phyloP scores from a whole-genome alignment of 371 early-diverging fungal species.

The Lichtheimia hyalospora region DNA sequence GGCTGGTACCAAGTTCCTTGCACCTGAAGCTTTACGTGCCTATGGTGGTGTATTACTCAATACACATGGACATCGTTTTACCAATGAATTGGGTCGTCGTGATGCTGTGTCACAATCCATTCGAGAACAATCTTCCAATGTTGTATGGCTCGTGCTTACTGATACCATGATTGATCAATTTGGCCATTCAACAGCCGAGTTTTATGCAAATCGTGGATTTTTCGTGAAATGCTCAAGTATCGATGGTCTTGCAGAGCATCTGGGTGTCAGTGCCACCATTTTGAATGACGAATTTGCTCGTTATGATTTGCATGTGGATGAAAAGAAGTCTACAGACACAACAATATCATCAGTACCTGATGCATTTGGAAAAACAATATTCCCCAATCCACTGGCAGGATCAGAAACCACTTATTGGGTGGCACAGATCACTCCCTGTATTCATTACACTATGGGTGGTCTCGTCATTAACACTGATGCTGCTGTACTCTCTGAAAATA shows the following conservation, averaged over 20 bases:
- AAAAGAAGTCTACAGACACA: conserved; percentile 22
- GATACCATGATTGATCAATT: conserved; percentile 52
- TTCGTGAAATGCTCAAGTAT: conserved; percentile 54
- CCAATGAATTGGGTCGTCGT: conserved; percentile 69
- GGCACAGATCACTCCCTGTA: conserved; percentile 70
- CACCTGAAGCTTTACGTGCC: conserved; percentile 86
- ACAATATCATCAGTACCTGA: conserved; percentile 17
- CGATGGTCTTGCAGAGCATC: conserved; percentile 54
- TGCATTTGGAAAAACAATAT: conserved; percentile 68
- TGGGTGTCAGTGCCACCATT: conserved; percentile 43
- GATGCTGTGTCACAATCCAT: conserved; percentile 60
- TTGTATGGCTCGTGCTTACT: conserved; percentile 56
- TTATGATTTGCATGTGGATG: conserved; percentile 51
- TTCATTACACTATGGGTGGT: conserved; percentile 92
- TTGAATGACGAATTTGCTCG: conserved; percentile 56
- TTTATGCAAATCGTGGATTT: conserved; percentile 62
- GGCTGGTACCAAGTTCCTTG: conserved; percentile 61
- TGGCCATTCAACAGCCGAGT: conserved; percentile 58
- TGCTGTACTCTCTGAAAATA: conserved; percentile 27
- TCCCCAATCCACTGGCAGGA: conserved; percentile 45
- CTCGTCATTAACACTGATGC: conserved; percentile 63
- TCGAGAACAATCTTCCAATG: conserved; percentile 14
- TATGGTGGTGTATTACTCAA: conserved; percentile 73
- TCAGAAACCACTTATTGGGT: conserved; percentile 65
- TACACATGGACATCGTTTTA: conserved; percentile 71